Evolutionary conservation across 257 asterid species (phyloP).

Genomic region (Ocimum tenuiflorum): DNA sequence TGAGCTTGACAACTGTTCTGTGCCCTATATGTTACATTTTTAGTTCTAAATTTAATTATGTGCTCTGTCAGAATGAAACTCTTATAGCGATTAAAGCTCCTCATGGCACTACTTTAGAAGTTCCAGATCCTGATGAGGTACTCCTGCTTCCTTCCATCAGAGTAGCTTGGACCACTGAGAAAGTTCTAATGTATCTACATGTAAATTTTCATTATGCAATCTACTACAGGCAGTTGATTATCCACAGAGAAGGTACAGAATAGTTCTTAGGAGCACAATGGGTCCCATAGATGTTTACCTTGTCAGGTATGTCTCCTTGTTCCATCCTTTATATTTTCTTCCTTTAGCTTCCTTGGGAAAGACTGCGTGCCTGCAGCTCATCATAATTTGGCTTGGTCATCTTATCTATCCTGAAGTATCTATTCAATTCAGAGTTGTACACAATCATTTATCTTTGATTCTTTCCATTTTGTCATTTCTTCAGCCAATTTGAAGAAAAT

Average conservation of each 20-base stretch:
- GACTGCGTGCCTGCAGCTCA: background rate
- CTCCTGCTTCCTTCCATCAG: slow-evolving; percentile 9
- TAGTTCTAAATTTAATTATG: slow-evolving; percentile 6
- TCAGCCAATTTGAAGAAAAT: slow-evolving; percentile 76
- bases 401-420: background rate
- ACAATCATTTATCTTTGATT: background rate
- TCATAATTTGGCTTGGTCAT: background rate
- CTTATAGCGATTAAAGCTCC: slow-evolving; percentile 84
- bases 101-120: slow-evolving; percentile 89
- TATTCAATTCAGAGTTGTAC: background rate
- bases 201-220: background rate
- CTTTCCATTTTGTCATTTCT: background rate
- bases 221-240: slow-evolving; percentile 70
- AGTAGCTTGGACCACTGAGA: background rate
- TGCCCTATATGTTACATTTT: background rate
- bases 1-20: slow-evolving; percentile 7
- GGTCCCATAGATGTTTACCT: slow-evolving; percentile 86
- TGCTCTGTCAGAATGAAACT: slow-evolving; percentile 56
- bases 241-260: slow-evolving; percentile 84
- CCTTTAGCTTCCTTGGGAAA: background rate
- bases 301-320: slow-evolving; percentile 55
- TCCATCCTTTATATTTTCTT: background rate
- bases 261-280: slow-evolving; percentile 77
- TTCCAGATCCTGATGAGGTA: slow-evolving; percentile 94
- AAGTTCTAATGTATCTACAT: background rate